Base-by-base conservation (phyloP, 345 rosid genomes). In the Garcia nutans region DNA sequence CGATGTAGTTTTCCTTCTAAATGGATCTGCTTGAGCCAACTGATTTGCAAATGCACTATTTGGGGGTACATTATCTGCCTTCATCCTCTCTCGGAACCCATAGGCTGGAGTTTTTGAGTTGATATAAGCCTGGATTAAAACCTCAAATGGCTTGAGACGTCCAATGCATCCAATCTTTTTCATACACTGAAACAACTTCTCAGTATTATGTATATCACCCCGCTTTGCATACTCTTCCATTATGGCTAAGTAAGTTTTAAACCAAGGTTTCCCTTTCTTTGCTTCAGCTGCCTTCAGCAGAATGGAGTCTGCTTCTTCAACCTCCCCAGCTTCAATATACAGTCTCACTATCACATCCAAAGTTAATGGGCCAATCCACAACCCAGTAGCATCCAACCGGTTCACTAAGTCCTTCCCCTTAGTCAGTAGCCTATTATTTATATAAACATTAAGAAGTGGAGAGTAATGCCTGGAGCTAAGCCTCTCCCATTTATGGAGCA, bases 71-170 rank as follows among this genome's bases (percentile, higher is more conserved):
- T n/a, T n/a, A n/a, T n/a, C n/a, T n/a, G n/a, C n/a, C n/a, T 76
- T 86, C 93, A 93, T 88, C 80, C 99, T 87, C 20, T 91, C 94
- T 82, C 88, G 70, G 33, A 93, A 85, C 60, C 97, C 97, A 78
- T 91, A 93, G 16, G 92, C 93, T 41, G 92, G 94, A 31, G 81
- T 23, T 76, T 74, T 70, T 7, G 82, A 78, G 31, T 79, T 74
- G 33, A 74, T 62, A 68, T 79, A 79, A 24, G 82, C 78, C 63
- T 61, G 67, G 15, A 70, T 24, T 23, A 79, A 55, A 63, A 56
- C n/a, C 49, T 69, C 50, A 49, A 68, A 79, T 23, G 52, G 50
- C 61, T 64, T 63, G 37, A 63, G 17, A 2, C 42, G 71, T 10
- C 23, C 65, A 3, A 26, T 8, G 26, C 74, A 79, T 8, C 75